Evolutionary conservation across 805 yeast species (phyloP), one percentile per base, ranked within the genome.

Genomic region (Saturnispora serradocipensis): DNA sequence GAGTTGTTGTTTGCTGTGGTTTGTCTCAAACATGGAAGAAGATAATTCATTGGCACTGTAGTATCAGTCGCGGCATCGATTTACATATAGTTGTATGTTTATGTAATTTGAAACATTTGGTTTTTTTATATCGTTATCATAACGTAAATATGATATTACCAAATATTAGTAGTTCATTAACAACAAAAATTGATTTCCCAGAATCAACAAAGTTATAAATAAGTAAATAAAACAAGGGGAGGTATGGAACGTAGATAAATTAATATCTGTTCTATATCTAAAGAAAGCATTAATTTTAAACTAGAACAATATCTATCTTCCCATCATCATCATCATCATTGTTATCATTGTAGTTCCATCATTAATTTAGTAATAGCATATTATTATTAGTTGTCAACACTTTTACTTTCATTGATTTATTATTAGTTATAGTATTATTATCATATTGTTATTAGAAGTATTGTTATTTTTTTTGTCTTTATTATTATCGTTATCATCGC

Each of bases 11-110:
- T 74, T 84, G 8, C 72, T 93, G 60, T 93, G 99, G 99, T 72
- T 91, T 50, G 88, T 96, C 22, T 98, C 91, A 66, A 93, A 89
- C 66, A 83, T 89, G 53, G 97, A 93, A 67, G 98, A 93, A 63
- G 98, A 91, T 67, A 91, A 90, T 69, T 86, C 95, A 56, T 91
- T 93, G 66, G 85, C 96, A 45, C 53, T 67, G 35, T 67, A 58
- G 25, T 11, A 16, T 2, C 22, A 38, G 22, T 18, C 6, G 15
- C 11, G 34, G 15, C 34, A 30, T 30, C 34, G 34, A 10, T 16
- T 18, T 38, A 16, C 13, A 3, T 38, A 16, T 16, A 18, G 10
- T 16, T 38, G 22, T 38, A 38, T 38, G 42, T 18, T 18, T 18
- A 5, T 38, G 22, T 38, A 18, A 38, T 18, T 18, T 38, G 18